A percentile compares a stretch with the other conserved stretches of the same genome.
These are phyloP conservation scores for Forsythia viridissima DNA, from an alignment of 257 asterid species.

Conservation along the genomic window DNA sequence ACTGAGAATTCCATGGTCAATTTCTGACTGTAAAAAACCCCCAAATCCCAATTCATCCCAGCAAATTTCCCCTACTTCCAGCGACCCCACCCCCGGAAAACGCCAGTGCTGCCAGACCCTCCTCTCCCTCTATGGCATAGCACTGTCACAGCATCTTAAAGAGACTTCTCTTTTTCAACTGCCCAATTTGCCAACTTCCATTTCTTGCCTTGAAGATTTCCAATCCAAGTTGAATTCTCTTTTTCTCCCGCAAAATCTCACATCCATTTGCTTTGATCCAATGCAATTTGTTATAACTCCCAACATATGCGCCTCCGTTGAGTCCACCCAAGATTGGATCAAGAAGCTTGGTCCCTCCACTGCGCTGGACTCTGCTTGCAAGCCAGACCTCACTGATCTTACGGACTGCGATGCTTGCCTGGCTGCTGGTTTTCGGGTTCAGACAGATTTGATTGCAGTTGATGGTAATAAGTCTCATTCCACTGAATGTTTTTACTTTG, in stretches of 20 bases:
- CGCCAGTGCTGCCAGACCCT: conserved; percentile 72
- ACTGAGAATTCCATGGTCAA: conserved; percentile 61
- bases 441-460: conserved; percentile 46
- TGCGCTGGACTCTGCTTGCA: conserved; percentile 58
- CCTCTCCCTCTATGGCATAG: conserved; percentile 64
- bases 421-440: conserved; percentile 67
- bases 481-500: conserved; percentile 62
- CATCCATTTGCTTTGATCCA: conserved; percentile 71
- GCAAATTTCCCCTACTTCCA: conserved; percentile 23
- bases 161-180: conserved; percentile 52
- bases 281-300: conserved; percentile 53
- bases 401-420: conserved; percentile 44
- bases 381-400: conserved; percentile 55
- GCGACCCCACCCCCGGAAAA: conserved; percentile 12
- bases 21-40: conserved; percentile 47
- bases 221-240: conserved; percentile 57
- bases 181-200: conserved; percentile 59
- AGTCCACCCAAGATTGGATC: conserved; percentile 66
- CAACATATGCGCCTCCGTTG: conserved; percentile 63
- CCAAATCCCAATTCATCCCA: conserved; percentile 21
- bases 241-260: conserved; percentile 47
- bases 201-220: conserved; percentile 69
- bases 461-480: conserved; percentile 83
- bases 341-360: conserved; percentile 53
- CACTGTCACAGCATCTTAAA: conserved; percentile 57